Evolutionary conservation across 805 yeast species (phyloP), one percentile per base, ranked within the genome.

Genomic region (Candida endomychidarum): DNA sequence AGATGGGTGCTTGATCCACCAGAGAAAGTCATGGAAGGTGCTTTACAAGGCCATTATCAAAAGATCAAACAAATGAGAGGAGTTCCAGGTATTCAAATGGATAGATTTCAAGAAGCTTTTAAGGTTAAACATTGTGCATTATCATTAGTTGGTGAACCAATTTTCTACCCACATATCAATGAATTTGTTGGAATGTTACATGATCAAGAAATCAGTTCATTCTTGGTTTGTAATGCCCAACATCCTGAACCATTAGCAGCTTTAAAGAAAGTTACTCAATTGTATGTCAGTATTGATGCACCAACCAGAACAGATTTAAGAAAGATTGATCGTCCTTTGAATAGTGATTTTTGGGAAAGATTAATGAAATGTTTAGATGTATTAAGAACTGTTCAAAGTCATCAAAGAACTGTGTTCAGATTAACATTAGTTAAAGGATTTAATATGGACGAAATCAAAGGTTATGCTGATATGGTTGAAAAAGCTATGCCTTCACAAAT

Each of bases 1-100:
- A 72, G 96, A 54, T 89, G 97, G 97, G 91, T 88, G 54, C 86
- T 88, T 10, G 96, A 89, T 60, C 81, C 83, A 15, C 96, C 97
- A 0, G 90, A 86, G 50, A 81, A 71, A 45, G 86, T 89, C 37
- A 58, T 89, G 41, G 78, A 85, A 33, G 96, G 96, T 20, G 96
- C 96, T 0, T 63, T 89, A 32, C 80, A 75, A 48, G 96, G 96
- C 3, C 97, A 89, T 58, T 90, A 90, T 61, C 80, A 86, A 45
- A 89, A 89, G 57, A 90, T 89, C 57, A 90, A 89, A 61, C 96
- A 87, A 63, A 81, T 89, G 90, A 74, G 95, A 56, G 97, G 97
- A 45, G 95, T 90, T 31, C 96, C 97, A 0, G 97, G 97, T 24
- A 87, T 90, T 38, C 85, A 83, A 50, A 83, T 89, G 48, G 95